Percentiles rank a stretch among this genome's conserved stretches.
phyloP scores from a whole-genome alignment of 306 rosid genomes.

The Abrus precatorius region DNA sequence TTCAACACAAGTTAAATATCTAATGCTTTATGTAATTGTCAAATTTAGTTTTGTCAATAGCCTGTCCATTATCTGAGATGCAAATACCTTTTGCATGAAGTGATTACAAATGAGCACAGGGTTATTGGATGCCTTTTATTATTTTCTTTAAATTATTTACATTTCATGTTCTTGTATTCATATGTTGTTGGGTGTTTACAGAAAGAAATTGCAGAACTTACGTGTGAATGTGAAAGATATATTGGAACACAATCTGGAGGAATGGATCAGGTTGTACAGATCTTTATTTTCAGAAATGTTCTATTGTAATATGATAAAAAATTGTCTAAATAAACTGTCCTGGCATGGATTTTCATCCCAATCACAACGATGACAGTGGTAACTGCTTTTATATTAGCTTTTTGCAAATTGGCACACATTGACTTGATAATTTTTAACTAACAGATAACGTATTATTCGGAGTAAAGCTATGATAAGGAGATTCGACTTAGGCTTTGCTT shows the following conservation, averaged over 20 bases:
- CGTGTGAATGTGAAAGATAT: slow-evolving; percentile 78
- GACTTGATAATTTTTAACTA: neutral
- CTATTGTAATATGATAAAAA: slow-evolving; percentile 7
- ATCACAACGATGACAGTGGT: no score
- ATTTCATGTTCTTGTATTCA: slow-evolving; percentile 28
- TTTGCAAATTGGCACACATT: neutral
- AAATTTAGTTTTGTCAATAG: neutral
- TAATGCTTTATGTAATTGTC: neutral
- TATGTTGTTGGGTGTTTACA: slow-evolving; percentile 48
- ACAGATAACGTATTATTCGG: neutral
- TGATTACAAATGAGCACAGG: neutral
- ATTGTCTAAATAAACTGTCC: neutral
- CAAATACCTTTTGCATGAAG: neutral
- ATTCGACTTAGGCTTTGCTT: neutral
- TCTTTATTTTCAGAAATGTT: neutral
- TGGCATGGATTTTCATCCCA: neutral
- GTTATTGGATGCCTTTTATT: slow-evolving; percentile 2
- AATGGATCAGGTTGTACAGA: slow-evolving; percentile 75
- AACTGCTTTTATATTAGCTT: neutral
- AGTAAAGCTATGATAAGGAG: neutral
- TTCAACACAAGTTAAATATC: neutral
- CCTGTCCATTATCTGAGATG: neutral
- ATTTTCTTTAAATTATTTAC: neutral
- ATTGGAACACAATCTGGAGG: slow-evolving; percentile 87
- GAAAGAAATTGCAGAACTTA: slow-evolving; percentile 78